A percentile compares a stretch with the other conserved stretches of the same genome.
Evolutionary conservation across 1,139 yeast genomes (phyloP).

Genomic region (Yamadazyma triangularis): DNA sequence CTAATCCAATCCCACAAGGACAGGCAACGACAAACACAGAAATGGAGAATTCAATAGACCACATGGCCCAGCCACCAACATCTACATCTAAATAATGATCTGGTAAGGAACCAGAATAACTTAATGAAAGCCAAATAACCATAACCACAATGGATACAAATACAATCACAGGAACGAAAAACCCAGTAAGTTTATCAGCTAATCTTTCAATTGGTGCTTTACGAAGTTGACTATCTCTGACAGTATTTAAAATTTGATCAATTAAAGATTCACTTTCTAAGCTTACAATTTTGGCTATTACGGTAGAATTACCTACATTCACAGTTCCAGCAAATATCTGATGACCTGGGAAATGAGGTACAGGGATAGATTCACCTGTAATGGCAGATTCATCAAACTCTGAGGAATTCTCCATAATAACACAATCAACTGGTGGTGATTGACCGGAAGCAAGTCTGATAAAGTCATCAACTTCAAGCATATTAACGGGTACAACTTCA

Average conservation of each 20-base stretch:
- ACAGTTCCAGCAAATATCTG: slow-evolving; percentile 72
- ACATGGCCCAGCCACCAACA: slow-evolving; percentile 70
- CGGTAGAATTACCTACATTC: slow-evolving; percentile 52
- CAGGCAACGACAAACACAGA: slow-evolving; percentile 66
- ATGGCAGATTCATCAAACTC: slow-evolving; percentile 74
- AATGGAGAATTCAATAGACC: slow-evolving; percentile 75
- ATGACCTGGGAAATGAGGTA: slow-evolving; percentile 48
- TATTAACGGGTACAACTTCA: slow-evolving; percentile 40
- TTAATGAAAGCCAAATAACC: slow-evolving; percentile 63
- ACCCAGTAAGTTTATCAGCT: slow-evolving; percentile 68
- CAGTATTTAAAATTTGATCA: slow-evolving; percentile 67
- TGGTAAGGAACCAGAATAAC: slow-evolving; percentile 54
- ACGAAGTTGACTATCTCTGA: slow-evolving; percentile 67
- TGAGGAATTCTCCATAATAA: slow-evolving; percentile 51
- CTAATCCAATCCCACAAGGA: slow-evolving; percentile 47
- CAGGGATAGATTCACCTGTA: slow-evolving; percentile 66
- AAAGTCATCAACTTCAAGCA: slow-evolving; percentile 60
- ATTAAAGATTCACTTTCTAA: slow-evolving; percentile 62
- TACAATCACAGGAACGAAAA: slow-evolving; percentile 68
- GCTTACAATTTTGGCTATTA: slow-evolving; percentile 56
- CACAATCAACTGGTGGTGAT: slow-evolving; percentile 70
- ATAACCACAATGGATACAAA: slow-evolving; percentile 59
- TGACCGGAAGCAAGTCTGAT: slow-evolving; percentile 62
- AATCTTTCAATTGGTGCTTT: slow-evolving; percentile 72
- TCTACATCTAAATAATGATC: slow-evolving; percentile 53